A percentile compares a stretch with the other conserved stretches of the same genome.
Evolutionary conservation across 2,329 filamentous ascomycete species (phyloP).

Genomic region (Fusarium compactum): DNA sequence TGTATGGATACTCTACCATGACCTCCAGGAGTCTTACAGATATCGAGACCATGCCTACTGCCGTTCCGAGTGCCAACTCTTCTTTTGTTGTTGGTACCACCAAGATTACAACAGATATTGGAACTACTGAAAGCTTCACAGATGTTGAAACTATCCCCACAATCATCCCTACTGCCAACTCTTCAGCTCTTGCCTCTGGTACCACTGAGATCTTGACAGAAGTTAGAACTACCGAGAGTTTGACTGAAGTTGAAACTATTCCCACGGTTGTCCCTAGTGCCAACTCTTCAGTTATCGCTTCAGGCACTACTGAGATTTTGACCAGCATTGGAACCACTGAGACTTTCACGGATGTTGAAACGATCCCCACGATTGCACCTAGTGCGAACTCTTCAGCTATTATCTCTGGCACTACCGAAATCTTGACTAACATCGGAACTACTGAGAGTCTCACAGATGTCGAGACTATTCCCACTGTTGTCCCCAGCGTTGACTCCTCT

Average conservation of each 20-base stretch:
- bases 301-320: conserved; percentile 7
- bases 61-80: conserved; percentile 29
- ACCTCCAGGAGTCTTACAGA: conserved; percentile 22
- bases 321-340: not conserved
- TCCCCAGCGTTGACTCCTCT: not conserved
- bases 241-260: conserved; percentile 34
- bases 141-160: conserved; percentile 40
- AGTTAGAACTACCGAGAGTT: not conserved
- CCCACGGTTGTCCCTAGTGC: conserved; percentile 29
- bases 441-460: not conserved
- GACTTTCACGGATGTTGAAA: not conserved
- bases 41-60: conserved; percentile 42
- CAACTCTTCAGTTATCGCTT: conserved; percentile 31
- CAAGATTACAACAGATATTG: not conserved
- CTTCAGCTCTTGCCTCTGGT: conserved; percentile 31
- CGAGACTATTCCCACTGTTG: not conserved
- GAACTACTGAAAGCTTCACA: not conserved
- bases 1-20: conserved; percentile 36
- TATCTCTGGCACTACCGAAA: not conserved
- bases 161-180: conserved; percentile 23
- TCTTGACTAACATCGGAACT: not conserved
- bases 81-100: conserved; percentile 30
- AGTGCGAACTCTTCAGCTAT: not conserved
- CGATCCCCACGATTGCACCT: not conserved
- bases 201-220: conserved; percentile 10